A percentile compares a stretch with the other conserved stretches of the same genome.
Conservation (phyloP, 192 early-diverging fungal genomes). For the Backusella morwellensis region DNA sequence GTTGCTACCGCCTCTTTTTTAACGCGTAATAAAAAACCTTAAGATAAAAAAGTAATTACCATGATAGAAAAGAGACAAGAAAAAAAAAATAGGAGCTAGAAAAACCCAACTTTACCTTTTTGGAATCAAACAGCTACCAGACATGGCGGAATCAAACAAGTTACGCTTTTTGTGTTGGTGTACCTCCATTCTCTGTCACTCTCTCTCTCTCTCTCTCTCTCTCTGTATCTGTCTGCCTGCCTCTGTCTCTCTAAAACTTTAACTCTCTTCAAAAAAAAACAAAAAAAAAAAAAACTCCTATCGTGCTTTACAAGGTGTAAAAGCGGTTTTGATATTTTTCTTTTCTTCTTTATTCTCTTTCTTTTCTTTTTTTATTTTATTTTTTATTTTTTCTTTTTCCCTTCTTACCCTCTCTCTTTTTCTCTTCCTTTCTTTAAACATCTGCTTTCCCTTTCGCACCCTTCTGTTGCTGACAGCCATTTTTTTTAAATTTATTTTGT, state of each 20-base stretch:
- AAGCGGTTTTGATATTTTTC: neutral
- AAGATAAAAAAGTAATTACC: neutral
- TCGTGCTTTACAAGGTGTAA: conserved; percentile 1
- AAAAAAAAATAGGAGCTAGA: neutral
- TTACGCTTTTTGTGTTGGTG: neutral
- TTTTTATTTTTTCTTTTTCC: neutral
- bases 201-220: neutral
- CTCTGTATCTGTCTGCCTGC: too few relatives aligned
- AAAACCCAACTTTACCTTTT: neutral
- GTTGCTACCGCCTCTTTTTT: neutral
- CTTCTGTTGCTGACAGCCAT: neutral
- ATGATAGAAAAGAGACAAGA: neutral
- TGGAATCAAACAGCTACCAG: neutral
- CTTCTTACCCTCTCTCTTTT: neutral
- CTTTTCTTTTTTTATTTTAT: neutral
- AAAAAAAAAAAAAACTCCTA: conserved; percentile 10
- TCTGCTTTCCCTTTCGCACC: neutral
- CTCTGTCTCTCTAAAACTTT: too few relatives aligned
- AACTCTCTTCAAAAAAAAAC: neutral
- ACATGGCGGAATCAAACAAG: neutral
- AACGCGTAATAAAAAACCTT: neutral
- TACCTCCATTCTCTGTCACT: neutral
- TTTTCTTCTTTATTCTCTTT: conserved; percentile 4
- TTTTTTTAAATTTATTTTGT: neutral
- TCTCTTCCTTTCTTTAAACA: neutral